Evolutionary conservation across 495 filamentous ascomycete species (phyloP).

Genomic region (Aspergillus bertholletiae): DNA sequence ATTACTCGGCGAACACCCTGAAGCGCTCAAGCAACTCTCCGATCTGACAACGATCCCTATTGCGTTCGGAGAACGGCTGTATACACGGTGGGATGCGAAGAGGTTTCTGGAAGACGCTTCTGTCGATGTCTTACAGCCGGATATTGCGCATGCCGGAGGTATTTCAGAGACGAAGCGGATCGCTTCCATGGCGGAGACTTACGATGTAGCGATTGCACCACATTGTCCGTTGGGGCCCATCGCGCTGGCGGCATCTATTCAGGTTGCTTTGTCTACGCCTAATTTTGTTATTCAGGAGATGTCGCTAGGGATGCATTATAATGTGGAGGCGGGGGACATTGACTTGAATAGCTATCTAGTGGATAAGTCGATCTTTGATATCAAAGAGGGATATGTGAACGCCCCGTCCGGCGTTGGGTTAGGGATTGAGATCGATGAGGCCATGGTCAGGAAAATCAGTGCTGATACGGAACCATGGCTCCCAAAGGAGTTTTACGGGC

Average conservation of each 20-base stretch:
- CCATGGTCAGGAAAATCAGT: constrained; percentile 51
- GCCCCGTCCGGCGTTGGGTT: constrained; percentile 59
- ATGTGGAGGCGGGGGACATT: constrained; percentile 56
- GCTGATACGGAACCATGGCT: constrained; percentile 55
- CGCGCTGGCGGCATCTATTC: constrained; percentile 69
- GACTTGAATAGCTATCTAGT: constrained; percentile 69
- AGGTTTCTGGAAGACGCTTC: constrained; percentile 66
- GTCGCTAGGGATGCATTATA: constrained; percentile 80
- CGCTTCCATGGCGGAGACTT: constrained; percentile 70
- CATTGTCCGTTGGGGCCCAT: constrained; percentile 79
- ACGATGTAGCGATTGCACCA: constrained; percentile 75
- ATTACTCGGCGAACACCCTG: constrained; percentile 67
- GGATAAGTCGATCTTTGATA: constrained; percentile 60
- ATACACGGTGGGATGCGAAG: constrained; percentile 72
- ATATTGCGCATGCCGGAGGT: constrained; percentile 74
- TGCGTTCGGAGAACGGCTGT: constrained; percentile 73
- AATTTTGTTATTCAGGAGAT: constrained; percentile 85
- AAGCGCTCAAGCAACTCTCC: constrained; percentile 65
- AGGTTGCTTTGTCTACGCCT: constrained; percentile 60
- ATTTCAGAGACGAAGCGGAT: constrained; percentile 72
- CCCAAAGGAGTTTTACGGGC: constrained; percentile 63
- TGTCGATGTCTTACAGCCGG: constrained; percentile 75
- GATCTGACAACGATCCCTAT: constrained; percentile 63
- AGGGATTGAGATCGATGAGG: constrained; percentile 77
- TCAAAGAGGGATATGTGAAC: constrained; percentile 66